phyloP scores from a whole-genome alignment of 768 basidiomycete species.

The Tremella mesenterica region DNA sequence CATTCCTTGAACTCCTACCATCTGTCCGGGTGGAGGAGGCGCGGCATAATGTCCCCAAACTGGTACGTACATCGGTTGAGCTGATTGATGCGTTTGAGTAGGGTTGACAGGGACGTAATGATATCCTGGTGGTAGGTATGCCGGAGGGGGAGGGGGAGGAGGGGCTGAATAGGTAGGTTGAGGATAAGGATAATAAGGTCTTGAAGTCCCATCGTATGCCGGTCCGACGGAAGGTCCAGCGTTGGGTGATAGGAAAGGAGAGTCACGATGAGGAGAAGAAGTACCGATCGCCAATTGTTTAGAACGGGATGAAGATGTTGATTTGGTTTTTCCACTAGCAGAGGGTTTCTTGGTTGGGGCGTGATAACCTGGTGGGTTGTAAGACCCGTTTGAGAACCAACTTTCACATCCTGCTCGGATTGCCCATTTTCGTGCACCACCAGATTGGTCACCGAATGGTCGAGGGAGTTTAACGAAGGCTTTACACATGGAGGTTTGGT shows the following conservation, averaged over 20 bases:
- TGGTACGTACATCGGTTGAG: conserved; percentile 20
- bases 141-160: conserved; percentile 8
- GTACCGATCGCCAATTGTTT: conserved; percentile 37
- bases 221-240: conserved; percentile 31
- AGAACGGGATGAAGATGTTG: conserved; percentile 27
- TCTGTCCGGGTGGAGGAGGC: background rate
- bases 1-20: too few relatives aligned
- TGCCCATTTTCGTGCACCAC: conserved; percentile 41
- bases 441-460: conserved; percentile 42
- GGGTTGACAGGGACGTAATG: conserved; percentile 29
- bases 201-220: conserved; percentile 26
- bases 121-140: conserved; percentile 25
- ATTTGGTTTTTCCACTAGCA: conserved; percentile 19
- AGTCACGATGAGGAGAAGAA: conserved; percentile 1
- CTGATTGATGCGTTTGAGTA: conserved; percentile 8
- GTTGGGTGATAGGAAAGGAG: background rate
- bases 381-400: conserved; percentile 36
- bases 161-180: conserved; percentile 2
- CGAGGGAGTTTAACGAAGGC: conserved; percentile 42
- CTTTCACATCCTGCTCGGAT: conserved; percentile 41
- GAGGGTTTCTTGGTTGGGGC: background rate
- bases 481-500: conserved; percentile 41
- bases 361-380: conserved; percentile 24
- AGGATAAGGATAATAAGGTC: conserved; percentile 10
- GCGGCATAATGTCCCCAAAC: conserved; percentile 10